Evolutionary conservation across 805 yeast genomes (phyloP).

Genomic region (Cyberlindnera mycetangii): DNA sequence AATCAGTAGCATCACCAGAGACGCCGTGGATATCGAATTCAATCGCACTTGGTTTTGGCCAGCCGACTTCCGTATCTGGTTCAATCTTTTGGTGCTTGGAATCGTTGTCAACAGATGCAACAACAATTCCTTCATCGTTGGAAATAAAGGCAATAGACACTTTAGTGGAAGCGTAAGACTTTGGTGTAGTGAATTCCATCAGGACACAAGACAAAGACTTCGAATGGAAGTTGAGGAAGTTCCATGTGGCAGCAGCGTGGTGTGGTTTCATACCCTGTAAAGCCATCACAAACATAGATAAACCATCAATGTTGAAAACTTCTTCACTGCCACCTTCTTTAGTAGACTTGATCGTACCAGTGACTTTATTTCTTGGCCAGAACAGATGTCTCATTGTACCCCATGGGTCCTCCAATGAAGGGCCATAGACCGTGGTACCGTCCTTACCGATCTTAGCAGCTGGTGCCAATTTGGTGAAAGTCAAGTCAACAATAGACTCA

Average conservation of each 20-base stretch:
- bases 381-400: constrained; percentile 94
- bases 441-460: constrained; percentile 90
- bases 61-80: constrained; percentile 69
- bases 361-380: constrained; percentile 86
- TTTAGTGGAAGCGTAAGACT: constrained; percentile 76
- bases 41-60: constrained; percentile 81
- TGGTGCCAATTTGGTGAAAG: constrained; percentile 57
- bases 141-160: constrained; percentile 79
- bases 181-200: constrained; percentile 96
- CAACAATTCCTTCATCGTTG: constrained; percentile 57
- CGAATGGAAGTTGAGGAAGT: constrained; percentile 86
- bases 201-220: constrained; percentile 68
- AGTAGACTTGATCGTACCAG: constrained; percentile 57
- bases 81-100: constrained; percentile 54
- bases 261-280: constrained; percentile 99
- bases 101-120: constrained; percentile 64
- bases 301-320: constrained; percentile 32
- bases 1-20: constrained; percentile 42
- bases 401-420: constrained; percentile 84
- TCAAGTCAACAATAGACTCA: constrained; percentile 69
- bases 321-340: constrained; percentile 25
- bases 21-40: constrained; percentile 55
- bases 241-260: constrained; percentile 98
- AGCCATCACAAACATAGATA: constrained; percentile 90
- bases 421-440: constrained; percentile 86